Evolutionary conservation across 495 filamentous ascomycete species (phyloP).

Genomic region (Chlorociboria aeruginascens): DNA sequence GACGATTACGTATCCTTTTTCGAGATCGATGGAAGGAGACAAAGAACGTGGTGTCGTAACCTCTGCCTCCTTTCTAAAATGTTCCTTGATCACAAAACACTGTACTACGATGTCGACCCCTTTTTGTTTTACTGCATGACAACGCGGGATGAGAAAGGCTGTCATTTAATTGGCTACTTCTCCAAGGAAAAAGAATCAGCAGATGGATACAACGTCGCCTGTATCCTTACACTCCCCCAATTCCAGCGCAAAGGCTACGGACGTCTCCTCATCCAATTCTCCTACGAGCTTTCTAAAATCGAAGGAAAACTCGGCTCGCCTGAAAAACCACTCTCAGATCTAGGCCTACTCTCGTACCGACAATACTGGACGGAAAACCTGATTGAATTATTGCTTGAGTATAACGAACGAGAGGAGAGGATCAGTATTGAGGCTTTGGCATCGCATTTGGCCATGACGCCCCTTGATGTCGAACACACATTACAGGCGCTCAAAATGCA

Average conservation of each 20-base stretch:
- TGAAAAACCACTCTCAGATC: constrained; percentile 90
- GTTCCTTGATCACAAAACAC: constrained; percentile 96
- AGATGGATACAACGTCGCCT: constrained; percentile 94
- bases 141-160: constrained; percentile 71
- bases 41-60: constrained; percentile 94
- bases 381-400: constrained; percentile 64
- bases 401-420: constrained; percentile 45
- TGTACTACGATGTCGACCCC: constrained; percentile 99
- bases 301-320: constrained; percentile 91
- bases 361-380: constrained; percentile 96
- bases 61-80: constrained; percentile 88
- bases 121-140: constrained; percentile 99
- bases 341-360: constrained; percentile 83
- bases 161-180: constrained; percentile 92
- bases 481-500: constrained; percentile 89
- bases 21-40: constrained; percentile 91
- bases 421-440: constrained; percentile 76
- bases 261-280: constrained; percentile 88
- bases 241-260: constrained; percentile 93
- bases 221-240: constrained; percentile 91
- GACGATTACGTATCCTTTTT: constrained; percentile 93
- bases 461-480: constrained; percentile 87
- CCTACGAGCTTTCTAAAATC: constrained; percentile 91
- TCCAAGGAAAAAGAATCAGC: constrained; percentile 96
- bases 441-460: constrained; percentile 77